These are phyloP conservation scores for Ceratobasidium sp. DNA, from an alignment of 1,284 basidiomycete genomes.

Conservation along the genomic window DNA sequence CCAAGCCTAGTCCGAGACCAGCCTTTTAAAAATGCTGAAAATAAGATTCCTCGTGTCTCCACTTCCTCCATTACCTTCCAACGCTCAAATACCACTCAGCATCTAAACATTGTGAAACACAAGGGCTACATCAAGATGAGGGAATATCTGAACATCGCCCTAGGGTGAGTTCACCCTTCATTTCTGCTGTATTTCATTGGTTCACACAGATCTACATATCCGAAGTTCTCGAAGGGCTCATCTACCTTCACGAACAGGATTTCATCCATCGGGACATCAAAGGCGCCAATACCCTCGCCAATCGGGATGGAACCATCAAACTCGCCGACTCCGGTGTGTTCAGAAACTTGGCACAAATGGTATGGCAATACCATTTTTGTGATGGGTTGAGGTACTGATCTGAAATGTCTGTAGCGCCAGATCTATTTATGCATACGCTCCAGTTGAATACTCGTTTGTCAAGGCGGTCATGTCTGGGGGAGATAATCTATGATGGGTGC, in stretches of 20 bases:
- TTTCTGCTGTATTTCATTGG: neutral
- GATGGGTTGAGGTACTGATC: too few species aligned
- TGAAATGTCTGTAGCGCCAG: too few species aligned
- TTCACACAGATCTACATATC: conserved; percentile 73
- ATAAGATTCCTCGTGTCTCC: conserved; percentile 55
- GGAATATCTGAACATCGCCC: conserved; percentile 93
- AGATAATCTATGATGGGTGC: too few species aligned
- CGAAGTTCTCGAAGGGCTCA: conserved; percentile 86
- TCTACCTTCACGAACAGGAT: conserved; percentile 96
- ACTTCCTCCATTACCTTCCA: conserved; percentile 12
- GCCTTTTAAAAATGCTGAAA: conserved; percentile 95
- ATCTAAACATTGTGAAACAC: conserved; percentile 97
- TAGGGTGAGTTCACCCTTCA: conserved; percentile 67
- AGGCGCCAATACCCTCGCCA: conserved; percentile 96
- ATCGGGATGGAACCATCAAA: conserved; percentile 96
- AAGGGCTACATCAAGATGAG: conserved; percentile 96
- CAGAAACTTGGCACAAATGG: too few species aligned
- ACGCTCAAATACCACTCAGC: conserved; percentile 46
- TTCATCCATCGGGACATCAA: conserved; percentile 99
- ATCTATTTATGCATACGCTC: too few species aligned
- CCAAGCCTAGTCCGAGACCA: conserved; percentile 85
- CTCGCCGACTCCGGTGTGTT: conserved; percentile 94
- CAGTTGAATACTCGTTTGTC: too few species aligned
- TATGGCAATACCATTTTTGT: too few species aligned
- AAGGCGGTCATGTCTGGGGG: too few species aligned